phyloP scores from a whole-genome alignment of 805 yeast genomes.

The Wickerhamomyces sydowiorum region DNA sequence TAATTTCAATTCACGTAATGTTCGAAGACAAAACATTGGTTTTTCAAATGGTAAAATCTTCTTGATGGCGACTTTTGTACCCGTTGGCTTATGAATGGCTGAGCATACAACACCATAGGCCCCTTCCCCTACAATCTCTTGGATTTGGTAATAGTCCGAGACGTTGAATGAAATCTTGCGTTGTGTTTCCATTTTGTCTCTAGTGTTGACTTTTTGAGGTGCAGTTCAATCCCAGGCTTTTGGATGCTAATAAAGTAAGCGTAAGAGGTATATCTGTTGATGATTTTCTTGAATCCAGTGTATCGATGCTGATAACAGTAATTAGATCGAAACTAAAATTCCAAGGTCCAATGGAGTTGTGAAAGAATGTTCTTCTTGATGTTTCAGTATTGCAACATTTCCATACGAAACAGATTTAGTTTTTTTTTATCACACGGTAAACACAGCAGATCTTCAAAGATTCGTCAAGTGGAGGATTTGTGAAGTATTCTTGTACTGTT shows the following conservation, averaged over 20 bases:
- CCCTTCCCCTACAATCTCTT: constrained; percentile 68
- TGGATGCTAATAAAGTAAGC: too few species aligned
- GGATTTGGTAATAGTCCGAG: constrained; percentile 53
- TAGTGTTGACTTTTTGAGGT: neutral
- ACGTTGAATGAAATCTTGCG: constrained; percentile 57
- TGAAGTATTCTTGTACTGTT: too few species aligned
- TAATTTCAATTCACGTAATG: constrained; percentile 64
- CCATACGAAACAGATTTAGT: neutral
- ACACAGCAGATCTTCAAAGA: neutral
- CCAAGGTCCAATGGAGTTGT: too few species aligned
- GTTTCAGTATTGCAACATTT: too few species aligned
- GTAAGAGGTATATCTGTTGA: too few species aligned
- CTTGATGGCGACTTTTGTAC: constrained; percentile 67
- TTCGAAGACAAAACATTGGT: constrained; percentile 60
- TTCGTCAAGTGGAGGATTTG: too few species aligned
- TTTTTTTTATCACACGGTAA: neutral
- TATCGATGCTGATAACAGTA: too few species aligned
- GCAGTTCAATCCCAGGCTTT: too few species aligned
- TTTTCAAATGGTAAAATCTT: constrained; percentile 68
- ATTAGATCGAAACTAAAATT: too few species aligned
- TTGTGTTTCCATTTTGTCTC: constrained; percentile 15
- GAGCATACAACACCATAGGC: constrained; percentile 77
- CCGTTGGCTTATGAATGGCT: constrained; percentile 57
- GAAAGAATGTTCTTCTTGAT: too few species aligned
- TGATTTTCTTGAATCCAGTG: too few species aligned